Evolutionary conservation across 2,329 filamentous ascomycete genomes (phyloP).

Genomic region (Phyllosticta capitalensis): DNA sequence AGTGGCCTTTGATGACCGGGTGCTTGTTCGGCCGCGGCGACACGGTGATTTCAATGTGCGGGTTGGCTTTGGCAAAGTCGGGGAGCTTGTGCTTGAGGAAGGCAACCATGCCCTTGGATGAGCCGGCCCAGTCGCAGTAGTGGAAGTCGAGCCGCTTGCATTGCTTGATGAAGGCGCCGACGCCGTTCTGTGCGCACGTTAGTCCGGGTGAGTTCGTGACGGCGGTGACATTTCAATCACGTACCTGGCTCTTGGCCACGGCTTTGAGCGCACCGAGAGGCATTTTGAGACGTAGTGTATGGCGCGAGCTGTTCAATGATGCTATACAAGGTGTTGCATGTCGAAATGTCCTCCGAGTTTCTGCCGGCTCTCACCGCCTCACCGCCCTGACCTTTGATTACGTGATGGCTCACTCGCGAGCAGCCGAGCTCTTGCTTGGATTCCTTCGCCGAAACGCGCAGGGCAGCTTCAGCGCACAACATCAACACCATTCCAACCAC

Average conservation of each 20-base stretch:
- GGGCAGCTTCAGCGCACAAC: neutral
- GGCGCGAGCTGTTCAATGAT: slow-evolving; percentile 7
- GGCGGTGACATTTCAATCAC: slow-evolving; percentile 14
- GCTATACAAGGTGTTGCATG: too few relatives aligned
- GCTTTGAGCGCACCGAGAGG: slow-evolving; percentile 42
- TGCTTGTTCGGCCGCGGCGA: slow-evolving; percentile 85
- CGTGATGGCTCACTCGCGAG: neutral
- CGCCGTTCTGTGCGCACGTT: slow-evolving; percentile 62
- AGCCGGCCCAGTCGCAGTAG: slow-evolving; percentile 94
- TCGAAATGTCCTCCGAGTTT: neutral
- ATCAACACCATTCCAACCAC: neutral
- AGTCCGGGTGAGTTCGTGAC: neutral
- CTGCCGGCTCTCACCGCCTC: neutral
- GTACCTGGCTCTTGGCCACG: slow-evolving; percentile 47
- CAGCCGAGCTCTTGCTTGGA: neutral
- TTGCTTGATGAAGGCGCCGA: slow-evolving; percentile 93
- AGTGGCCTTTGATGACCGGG: slow-evolving; percentile 79
- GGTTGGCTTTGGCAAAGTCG: slow-evolving; percentile 70
- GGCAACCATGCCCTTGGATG: slow-evolving; percentile 91
- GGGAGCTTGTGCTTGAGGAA: slow-evolving; percentile 73
- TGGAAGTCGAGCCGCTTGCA: slow-evolving; percentile 94
- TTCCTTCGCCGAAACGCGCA: neutral
- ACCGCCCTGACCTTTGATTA: neutral
- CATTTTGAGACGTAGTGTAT: slow-evolving; percentile 29
- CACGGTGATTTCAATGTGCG: slow-evolving; percentile 82